Evolutionary conservation across 1,139 yeast genomes (phyloP), one percentile per base, ranked within the genome.

Genomic region (Saccharomyces hybrid): DNA sequence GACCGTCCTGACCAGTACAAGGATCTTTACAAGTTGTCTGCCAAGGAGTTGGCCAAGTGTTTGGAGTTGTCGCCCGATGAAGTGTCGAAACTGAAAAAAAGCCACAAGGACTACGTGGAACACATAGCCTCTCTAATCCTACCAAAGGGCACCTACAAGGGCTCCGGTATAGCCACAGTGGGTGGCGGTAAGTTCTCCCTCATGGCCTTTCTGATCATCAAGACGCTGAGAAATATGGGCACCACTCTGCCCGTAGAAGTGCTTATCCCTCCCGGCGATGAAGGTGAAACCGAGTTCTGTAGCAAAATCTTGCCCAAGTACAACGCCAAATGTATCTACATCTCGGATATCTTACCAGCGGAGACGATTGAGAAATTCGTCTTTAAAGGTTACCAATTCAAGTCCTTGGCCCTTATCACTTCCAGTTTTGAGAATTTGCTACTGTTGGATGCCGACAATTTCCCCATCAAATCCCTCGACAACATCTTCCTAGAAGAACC

Each of bases 131-230:
- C 73, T 0, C 58, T 64, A 2, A 67, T 71, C 25, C 84, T 65
- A 46, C 68, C 89, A 0, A 68, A 71, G 31, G 72, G 75, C 1
- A 64, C 80, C 1, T 83, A 81, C 65, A 65, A 72, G 13, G 91
- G 91, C 0, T 76, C 81, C 56, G 96, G 96, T 29, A 82, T 88
- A 46, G 96, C 88, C 1, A 84, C 82, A 63, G 91, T 86, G 41
- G 93, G 93, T 19, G 95, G 95, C 47, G 93, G 91, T 2, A 79
- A 78, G 60, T 86, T 83, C 73, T 84, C 86, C 65, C 84, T 95
- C 78, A 73, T 86, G 59, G 80, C 89, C 14, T 72, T 86, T 50
- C 72, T 86, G 28, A 82, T 93, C 1, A 77, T 88, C 57, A 79
- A 81, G 65, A 78, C 85, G 52, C 70, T 88, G 51, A 73, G 96